Base-by-base conservation (phyloP, 495 filamentous ascomycete species). In the Hypoxylon lienhwacheense region DNA sequence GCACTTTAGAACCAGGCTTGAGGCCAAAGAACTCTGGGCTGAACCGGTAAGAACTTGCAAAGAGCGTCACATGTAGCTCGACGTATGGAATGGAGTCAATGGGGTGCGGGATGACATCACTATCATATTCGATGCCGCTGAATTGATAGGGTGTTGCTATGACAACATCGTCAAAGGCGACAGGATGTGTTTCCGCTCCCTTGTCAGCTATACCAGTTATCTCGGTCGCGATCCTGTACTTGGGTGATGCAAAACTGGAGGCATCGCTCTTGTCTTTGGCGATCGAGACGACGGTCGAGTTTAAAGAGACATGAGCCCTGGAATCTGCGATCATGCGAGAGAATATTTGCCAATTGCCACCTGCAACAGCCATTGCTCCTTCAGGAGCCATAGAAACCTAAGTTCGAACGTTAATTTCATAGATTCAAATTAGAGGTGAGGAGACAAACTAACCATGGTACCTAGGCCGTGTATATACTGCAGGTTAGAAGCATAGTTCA, bases 271-370 rank as follows among this genome's bases (percentile, higher is more conserved):
- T 22, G n/a, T 76, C 73, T 29, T 80, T 80, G 8, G 66, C 50
- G 32, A 95, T 79, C 0, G 67, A 73, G 1, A 75, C 75, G 0
- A 96, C 90, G 2, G 81, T 78, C 0, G 86, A 88, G 60, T 91
- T 86, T n/a, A 95, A 70, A 3, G 70, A 67, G 3, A 90, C 45
- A 4, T 77, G 66, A 1, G 87, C 86, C 1, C 73, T 67, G 5
- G 89, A 81, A 3, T 74, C 70, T 26, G 83, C 74, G 7, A 90
- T 71, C 88, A 96, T 96, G 14, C 80, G 75, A 1, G 83, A 79
- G 63, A 99, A 99, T 32, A 97, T 97, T 65, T 83, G 85, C 92
- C 91, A 99, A 62, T 99, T 99, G 1, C 93, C 93, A 1, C 91
- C 91, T 5, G 82, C 70, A 5, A 98, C 79, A 4, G 85, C 70